Base-by-base conservation (phyloP, 2,329 filamentous ascomycete species). In the Drechmeria coniospora region DNA sequence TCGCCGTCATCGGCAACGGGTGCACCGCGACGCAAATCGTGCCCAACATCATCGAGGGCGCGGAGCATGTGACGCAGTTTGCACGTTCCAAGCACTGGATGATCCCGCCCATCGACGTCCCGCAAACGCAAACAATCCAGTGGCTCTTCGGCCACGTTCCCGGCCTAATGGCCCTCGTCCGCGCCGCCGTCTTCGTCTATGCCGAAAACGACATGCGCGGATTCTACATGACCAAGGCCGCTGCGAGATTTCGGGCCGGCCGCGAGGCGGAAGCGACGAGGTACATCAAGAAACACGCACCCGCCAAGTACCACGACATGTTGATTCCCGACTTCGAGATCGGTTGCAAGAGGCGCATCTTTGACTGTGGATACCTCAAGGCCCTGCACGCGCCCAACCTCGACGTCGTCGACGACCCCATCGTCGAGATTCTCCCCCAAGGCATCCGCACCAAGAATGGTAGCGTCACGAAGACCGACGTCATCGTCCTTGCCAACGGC, bases 261-360 rank as follows among this genome's bases (percentile, higher is more conserved):
- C 35, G 50, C 11, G 49, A 62, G 6, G 47, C 46, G 12, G 33
- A 38, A 8, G 45, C 57, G 2, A 60, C 65, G 33, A 46, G n/a
- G 8, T 57, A 48, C 39, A 43, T 59, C 56, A 39, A 55, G 32
- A 40, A 45, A 4, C 52, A 45, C 2, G 65, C 65, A 0, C 74
- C 74, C 0, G 50, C 61, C 27, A 65, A 72, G 45, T 78, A 76
- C 33, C 65, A 70, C 35, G 63, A 71, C 17, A 56, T 73, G 6
- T 44, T 78, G 20, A 68, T 69, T 1, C 74, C 74, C 0, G 61
- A 76, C 27, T 78, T 73, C 31, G 57, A 62, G 24, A 47, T 75
- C 10, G 70, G 71, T 2, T 77, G 72, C 50, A 78, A 76, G 49
- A 53, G 74, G n/a, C 58, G 70, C 10, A 64, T 78, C 30, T 65